Evolutionary conservation across 805 yeast genomes (phyloP), one percentile per base, ranked within the genome.

Genomic region (Nakazawaea wickerhamii): DNA sequence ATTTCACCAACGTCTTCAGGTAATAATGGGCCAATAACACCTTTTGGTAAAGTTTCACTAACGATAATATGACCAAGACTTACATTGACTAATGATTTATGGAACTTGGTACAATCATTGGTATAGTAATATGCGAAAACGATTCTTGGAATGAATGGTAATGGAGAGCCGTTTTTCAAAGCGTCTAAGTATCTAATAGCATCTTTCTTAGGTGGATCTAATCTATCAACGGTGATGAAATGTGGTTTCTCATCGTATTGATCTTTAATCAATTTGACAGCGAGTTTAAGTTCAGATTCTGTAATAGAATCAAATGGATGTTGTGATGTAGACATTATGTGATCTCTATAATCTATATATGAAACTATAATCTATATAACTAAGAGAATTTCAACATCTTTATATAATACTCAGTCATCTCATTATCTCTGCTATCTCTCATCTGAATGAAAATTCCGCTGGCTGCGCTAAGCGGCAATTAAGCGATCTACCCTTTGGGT

Each of bases 131-230:
- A 79, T 35, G 71, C 76, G 59, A 79, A 82, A 14, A 80, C 75
- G 36, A 81, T 69, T 67, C 95, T 78, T 36, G 89, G 72, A 45
- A 85, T 76, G n/a, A 50, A 57, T 30, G 86, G 86, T 21, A 78
- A 61, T 20, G 64, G 54, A 18, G 60, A 61, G 23, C 80, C 81
- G 34, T 68, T 63, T 53, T 74, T 77, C 65, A 83, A 88, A 39
- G 85, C 81, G 46, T 79, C 81, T 49, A 85, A 67, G 61, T 71
- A 84, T 53, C 70, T 75, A 48, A 77, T 56, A 81, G 85, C 79
- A 49, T 73, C 79, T 51, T 73, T 66, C 72, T 85, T 85, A 48
- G 95, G 90, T 23, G 95, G 95, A 57, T 85, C 95, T 38, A 76
- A 53, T 59, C 79, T 73, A 58, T 83, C 90, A 47, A 81, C 64